These are phyloP conservation scores for Pythium guiyangense DNA, from an alignment of 352 stramenopile species.

Conservation along the genomic window DNA sequence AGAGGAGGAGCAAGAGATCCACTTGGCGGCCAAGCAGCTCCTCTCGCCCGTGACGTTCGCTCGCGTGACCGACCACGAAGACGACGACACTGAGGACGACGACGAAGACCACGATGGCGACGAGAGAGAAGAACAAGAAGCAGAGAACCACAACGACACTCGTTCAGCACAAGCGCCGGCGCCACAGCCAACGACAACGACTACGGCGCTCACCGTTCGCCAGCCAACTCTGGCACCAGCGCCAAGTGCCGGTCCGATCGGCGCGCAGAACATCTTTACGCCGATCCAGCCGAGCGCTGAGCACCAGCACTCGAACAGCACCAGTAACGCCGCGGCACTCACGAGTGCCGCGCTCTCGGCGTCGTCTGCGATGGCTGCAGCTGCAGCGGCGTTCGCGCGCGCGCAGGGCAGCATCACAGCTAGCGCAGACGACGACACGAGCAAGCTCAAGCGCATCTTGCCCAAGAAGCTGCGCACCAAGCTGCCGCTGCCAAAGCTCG, in stretches of 20 bases:
- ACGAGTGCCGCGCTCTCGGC: not conserved
- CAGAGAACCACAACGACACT: too few species aligned
- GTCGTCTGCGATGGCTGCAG: not conserved
- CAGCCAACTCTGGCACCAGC: not conserved
- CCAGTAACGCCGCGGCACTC: not conserved
- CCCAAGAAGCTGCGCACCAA: conserved; percentile 12
- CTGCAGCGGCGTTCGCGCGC: conserved; percentile 6
- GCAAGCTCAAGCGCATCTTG: conserved; percentile 8
- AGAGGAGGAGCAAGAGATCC: conserved; percentile 17
- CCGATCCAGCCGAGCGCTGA: conserved; percentile 2
- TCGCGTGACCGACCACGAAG: conserved; percentile 10
- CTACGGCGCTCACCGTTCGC: not conserved
- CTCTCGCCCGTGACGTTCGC: conserved; percentile 15
- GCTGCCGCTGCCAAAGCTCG: not conserved
- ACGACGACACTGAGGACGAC: not conserved
- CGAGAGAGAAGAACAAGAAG: too few species aligned
- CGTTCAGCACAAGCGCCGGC: too few species aligned
- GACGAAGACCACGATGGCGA: not conserved
- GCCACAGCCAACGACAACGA: too few species aligned
- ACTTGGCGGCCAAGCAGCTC: conserved; percentile 16
- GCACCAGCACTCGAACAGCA: not conserved
- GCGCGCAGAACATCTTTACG: not conserved
- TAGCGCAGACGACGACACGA: not conserved
- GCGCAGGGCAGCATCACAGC: not conserved
- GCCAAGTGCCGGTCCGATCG: not conserved